phyloP scores from a whole-genome alignment of 2,329 filamentous ascomycete genomes.

The Colletotrichum viniferum region DNA sequence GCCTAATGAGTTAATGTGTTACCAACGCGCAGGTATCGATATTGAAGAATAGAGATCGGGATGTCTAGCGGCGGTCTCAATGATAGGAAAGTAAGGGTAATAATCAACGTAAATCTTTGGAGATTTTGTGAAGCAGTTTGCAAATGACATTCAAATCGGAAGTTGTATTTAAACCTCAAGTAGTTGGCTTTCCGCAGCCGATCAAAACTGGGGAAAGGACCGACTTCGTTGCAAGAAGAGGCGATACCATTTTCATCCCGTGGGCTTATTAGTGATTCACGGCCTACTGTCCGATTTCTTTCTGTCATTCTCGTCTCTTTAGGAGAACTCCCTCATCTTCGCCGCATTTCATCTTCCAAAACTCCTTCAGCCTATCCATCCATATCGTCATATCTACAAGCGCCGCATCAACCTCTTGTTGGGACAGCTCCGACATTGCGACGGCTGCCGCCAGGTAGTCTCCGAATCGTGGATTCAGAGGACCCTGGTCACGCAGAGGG shows the following conservation, averaged over 20 bases:
- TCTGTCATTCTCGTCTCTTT: background rate
- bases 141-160: too few relatives aligned
- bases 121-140: too few relatives aligned
- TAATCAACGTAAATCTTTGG: too few relatives aligned
- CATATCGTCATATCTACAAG: background rate
- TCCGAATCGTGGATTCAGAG: background rate
- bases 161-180: too few relatives aligned
- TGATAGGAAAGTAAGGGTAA: too few relatives aligned
- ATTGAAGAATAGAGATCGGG: too few relatives aligned
- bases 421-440: background rate
- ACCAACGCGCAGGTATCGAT: too few relatives aligned
- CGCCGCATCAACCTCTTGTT: background rate
- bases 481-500: background rate
- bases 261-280: background rate
- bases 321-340: background rate
- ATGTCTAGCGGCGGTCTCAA: too few relatives aligned
- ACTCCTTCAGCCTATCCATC: background rate
- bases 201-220: too few relatives aligned
- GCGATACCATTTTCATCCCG: background rate
- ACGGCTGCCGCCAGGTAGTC: background rate
- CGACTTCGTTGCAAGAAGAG: too few relatives aligned
- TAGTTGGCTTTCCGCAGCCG: too few relatives aligned
- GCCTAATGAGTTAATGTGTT: too few relatives aligned
- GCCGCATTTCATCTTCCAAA: background rate
- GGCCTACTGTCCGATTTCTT: background rate